Evolutionary conservation across 2,329 filamentous ascomycete species (phyloP).

Genomic region (Erysiphe pulchra): DNA sequence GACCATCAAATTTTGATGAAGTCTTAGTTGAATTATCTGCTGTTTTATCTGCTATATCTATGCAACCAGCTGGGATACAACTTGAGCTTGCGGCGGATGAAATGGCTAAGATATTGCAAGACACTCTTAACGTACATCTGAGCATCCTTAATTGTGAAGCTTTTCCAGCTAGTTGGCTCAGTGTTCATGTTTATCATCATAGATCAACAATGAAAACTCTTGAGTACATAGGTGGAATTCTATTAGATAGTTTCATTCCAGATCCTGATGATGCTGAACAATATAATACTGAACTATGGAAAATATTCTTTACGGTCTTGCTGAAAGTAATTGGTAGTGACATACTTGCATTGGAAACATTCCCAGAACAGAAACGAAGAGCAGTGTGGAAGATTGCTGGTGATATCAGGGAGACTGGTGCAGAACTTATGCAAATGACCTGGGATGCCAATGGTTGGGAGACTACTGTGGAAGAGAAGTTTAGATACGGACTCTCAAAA

Average conservation of each 20-base stretch:
- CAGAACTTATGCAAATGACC: slow-evolving; percentile 55
- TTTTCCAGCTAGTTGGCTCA: slow-evolving; percentile 76
- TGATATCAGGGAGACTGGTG: slow-evolving; percentile 78
- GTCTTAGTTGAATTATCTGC: slow-evolving; percentile 71
- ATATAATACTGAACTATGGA: slow-evolving; percentile 89
- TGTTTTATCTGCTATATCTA: slow-evolving; percentile 59
- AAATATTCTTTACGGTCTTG: slow-evolving; percentile 70
- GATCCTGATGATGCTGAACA: slow-evolving; percentile 57
- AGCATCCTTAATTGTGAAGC: slow-evolving; percentile 76
- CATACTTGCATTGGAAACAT: slow-evolving; percentile 74
- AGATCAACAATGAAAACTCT: slow-evolving; percentile 69
- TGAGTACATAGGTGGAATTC: slow-evolving; percentile 53
- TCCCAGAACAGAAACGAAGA: slow-evolving; percentile 84
- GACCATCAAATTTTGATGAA: slow-evolving; percentile 45
- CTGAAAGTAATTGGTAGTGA: slow-evolving; percentile 75
- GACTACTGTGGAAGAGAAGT: slow-evolving; percentile 51
- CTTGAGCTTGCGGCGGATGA: slow-evolving; percentile 53
- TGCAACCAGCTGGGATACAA: slow-evolving; percentile 45
- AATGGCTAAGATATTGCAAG: slow-evolving; percentile 47
- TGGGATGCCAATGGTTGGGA: slow-evolving; percentile 98
- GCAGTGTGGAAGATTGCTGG: slow-evolving; percentile 98
- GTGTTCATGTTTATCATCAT: slow-evolving; percentile 78
- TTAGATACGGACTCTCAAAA: slow-evolving; percentile 51
- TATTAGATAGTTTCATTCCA: slow-evolving; percentile 67
- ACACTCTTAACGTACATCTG: slow-evolving; percentile 60